These are phyloP conservation scores for Argentina anserina DNA, from an alignment of 306 rosid genomes.

Conservation along the genomic window DNA sequence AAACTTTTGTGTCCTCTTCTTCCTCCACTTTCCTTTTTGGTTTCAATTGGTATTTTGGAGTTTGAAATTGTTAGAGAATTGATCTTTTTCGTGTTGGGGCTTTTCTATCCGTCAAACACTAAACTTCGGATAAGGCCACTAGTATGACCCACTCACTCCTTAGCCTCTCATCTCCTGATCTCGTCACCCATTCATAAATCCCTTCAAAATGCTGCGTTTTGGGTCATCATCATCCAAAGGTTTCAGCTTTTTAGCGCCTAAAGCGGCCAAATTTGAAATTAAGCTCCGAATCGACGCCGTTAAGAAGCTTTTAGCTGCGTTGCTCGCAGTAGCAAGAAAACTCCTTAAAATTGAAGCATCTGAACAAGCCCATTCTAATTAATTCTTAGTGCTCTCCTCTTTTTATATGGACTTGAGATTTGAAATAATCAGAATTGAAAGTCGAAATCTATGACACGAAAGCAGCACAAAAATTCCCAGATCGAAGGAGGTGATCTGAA, in stretches of 20 bases:
- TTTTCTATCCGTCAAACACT: constrained; percentile 31
- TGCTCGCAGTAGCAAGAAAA: too few relatives aligned
- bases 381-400: too few relatives aligned
- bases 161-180: constrained; percentile 58
- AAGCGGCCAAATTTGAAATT: neutral
- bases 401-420: too few relatives aligned
- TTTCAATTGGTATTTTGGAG: neutral
- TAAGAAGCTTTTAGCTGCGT: too few relatives aligned
- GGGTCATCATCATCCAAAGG: neutral
- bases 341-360: too few relatives aligned
- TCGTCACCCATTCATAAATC: neutral
- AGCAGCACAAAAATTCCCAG: too few relatives aligned
- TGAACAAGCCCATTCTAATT: too few relatives aligned
- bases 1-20: neutral
- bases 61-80: constrained; percentile 18
- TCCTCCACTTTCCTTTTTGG: neutral
- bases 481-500: too few relatives aligned
- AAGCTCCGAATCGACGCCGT: neutral
- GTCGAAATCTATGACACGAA: too few relatives aligned
- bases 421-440: too few relatives aligned
- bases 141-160: constrained; percentile 43
- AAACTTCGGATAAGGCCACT: constrained; percentile 55
- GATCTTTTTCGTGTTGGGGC: too few relatives aligned
- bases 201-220: too few relatives aligned
- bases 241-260: neutral